Conservation (phyloP, 148 eudicot genomes). For the Chenopodium formosanum region DNA sequence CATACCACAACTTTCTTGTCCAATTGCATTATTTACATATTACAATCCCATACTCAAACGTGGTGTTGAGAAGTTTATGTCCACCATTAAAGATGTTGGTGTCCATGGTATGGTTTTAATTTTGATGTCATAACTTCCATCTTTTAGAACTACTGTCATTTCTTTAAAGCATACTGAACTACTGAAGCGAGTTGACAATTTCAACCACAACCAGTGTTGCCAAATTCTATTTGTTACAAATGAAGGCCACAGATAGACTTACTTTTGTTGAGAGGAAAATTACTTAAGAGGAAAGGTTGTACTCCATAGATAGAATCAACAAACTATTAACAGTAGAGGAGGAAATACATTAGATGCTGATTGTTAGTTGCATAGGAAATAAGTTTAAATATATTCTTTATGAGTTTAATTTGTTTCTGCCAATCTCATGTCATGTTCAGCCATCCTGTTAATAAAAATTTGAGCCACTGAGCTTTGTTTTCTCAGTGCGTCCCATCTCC, state of each 20-base stretch:
- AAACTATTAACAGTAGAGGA: neutral
- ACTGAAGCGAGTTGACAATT: neutral
- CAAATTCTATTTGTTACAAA: neutral
- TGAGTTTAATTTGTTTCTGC: neutral
- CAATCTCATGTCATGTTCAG: neutral
- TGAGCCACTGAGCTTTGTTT: neutral
- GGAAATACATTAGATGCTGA: neutral
- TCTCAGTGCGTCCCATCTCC: neutral
- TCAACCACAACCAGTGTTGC: neutral
- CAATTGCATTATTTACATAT: constrained; percentile 81
- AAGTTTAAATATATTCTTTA: neutral
- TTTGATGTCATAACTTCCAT: constrained; percentile 8
- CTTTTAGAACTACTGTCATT: neutral
- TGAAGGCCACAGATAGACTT: neutral
- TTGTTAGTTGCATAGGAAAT: neutral
- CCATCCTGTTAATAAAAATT: neutral
- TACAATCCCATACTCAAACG: constrained; percentile 92
- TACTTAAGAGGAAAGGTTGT: neutral
- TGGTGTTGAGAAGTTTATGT: constrained; percentile 81
- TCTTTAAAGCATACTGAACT: neutral
- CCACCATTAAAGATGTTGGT: constrained; percentile 71
- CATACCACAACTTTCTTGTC: constrained; percentile 79
- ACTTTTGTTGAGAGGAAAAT: neutral
- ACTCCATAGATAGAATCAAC: neutral
- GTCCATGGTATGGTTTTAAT: constrained; percentile 63